Percentiles rank a stretch among this genome's conserved stretches.
Evolutionary conservation across 2,329 filamentous ascomycete species (phyloP).

Genomic region (Metarhizium rileyi): DNA sequence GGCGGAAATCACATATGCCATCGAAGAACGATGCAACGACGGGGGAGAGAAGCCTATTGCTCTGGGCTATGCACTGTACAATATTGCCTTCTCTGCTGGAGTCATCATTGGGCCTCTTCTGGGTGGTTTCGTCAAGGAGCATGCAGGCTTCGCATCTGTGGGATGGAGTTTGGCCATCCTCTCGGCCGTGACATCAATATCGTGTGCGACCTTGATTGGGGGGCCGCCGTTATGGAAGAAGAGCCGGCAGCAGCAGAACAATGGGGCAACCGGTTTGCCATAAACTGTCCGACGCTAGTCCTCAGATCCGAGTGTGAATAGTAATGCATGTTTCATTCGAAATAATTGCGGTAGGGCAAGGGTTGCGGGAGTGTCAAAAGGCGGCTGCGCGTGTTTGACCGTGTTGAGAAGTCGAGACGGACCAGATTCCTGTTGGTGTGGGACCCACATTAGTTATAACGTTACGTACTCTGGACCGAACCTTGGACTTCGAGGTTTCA

Average conservation of each 20-base stretch:
- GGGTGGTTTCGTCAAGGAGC: conserved; percentile 24
- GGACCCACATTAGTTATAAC: too few relatives aligned
- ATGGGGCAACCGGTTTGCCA: background rate
- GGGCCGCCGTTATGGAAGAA: conserved; percentile 13
- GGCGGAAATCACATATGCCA: conserved; percentile 26
- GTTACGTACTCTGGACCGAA: too few relatives aligned
- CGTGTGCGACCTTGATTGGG: conserved; percentile 20
- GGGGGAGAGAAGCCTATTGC: conserved; percentile 18
- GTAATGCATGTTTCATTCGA: background rate
- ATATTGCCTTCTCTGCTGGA: conserved; percentile 24
- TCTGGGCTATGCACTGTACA: conserved; percentile 26
- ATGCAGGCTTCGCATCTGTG: conserved; percentile 22
- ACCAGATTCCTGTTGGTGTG: too few relatives aligned
- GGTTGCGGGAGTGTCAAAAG: too few relatives aligned
- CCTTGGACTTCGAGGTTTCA: too few relatives aligned
- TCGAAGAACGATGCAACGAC: conserved; percentile 13
- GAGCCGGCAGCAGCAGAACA: background rate
- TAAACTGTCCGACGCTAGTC: background rate
- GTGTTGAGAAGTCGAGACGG: too few relatives aligned
- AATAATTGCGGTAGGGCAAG: too few relatives aligned
- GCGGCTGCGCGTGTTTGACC: too few relatives aligned
- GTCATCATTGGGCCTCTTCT: conserved; percentile 23
- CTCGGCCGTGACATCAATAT: conserved; percentile 18
- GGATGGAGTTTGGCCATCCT: conserved; percentile 22
- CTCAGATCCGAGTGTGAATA: background rate